Percentiles rank a stretch among this genome's conserved stretches.
Conservation (phyloP, 2,329 filamentous ascomycete species). For the Rhynchosporium agropyri region DNA sequence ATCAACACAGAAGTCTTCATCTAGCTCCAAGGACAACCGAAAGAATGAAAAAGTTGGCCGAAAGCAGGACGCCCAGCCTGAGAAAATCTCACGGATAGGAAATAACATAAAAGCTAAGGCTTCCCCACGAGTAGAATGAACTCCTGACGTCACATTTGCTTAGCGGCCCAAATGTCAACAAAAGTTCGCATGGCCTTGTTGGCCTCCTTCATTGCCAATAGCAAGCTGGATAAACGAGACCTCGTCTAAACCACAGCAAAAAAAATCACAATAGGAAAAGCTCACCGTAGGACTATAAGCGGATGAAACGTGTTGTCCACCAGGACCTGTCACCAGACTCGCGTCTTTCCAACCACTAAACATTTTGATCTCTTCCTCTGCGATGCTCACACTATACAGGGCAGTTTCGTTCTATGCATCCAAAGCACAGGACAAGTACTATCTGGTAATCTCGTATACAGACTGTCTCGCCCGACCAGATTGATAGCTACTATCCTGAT, state of each 20-base stretch:
- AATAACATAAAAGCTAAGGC: not conserved
- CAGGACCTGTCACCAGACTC: conserved; percentile 49
- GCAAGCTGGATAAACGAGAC: not conserved
- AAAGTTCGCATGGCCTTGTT: conserved; percentile 26
- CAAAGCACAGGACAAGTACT: conserved; percentile 56
- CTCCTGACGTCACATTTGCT: conserved; percentile 7
- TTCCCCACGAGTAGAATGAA: not conserved
- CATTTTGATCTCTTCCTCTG: conserved; percentile 53
- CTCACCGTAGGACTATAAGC: conserved; percentile 34
- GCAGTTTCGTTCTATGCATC: conserved; percentile 48
- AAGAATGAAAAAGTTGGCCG: no score
- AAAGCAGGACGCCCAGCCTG: no score
- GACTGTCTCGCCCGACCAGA: conserved; percentile 52
- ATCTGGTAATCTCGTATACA: conserved; percentile 50
- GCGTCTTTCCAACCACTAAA: conserved; percentile 52
- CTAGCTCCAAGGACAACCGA: no score
- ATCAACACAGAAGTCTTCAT: no score
- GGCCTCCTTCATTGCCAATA: conserved; percentile 16
- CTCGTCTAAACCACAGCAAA: not conserved
- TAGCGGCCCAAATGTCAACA: conserved; percentile 22
- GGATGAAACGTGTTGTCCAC: conserved; percentile 53
- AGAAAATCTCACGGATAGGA: no score
- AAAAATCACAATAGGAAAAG: not conserved
- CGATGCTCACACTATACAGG: conserved; percentile 47
- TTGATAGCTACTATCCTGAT: conserved; percentile 50